Conservation (phyloP, 441 rosid species). For the Eutrema salsugineum region DNA sequence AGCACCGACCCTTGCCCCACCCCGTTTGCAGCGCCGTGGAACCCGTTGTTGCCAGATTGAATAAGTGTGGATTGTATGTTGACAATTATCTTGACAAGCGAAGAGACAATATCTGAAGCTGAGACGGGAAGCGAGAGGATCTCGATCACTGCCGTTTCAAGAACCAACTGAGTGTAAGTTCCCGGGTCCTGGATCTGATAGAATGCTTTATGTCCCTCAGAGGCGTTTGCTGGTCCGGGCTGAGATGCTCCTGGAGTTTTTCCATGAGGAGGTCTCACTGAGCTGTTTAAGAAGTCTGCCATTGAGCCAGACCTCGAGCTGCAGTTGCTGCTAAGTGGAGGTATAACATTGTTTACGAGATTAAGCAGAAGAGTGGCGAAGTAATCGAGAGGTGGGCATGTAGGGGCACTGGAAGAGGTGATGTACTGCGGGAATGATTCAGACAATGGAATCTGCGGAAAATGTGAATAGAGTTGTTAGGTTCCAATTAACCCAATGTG, state of each 20-base stretch:
- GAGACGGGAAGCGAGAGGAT: slow-evolving; percentile 90
- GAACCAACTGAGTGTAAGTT: slow-evolving; percentile 88
- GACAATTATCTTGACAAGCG: slow-evolving; percentile 85
- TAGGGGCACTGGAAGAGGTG: slow-evolving; percentile 54
- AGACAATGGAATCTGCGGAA: slow-evolving; percentile 80
- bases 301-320: slow-evolving; percentile 58
- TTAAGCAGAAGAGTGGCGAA: slow-evolving; percentile 83
- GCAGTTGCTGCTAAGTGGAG: slow-evolving; percentile 57
- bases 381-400: slow-evolving; percentile 93
- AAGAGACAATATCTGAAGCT: slow-evolving; percentile 79
- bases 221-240: slow-evolving; percentile 62
- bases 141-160: slow-evolving; percentile 95
- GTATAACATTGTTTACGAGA: slow-evolving; percentile 90
- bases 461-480: not conserved
- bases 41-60: slow-evolving; percentile 86
- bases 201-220: slow-evolving; percentile 88
- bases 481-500: not conserved
- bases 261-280: slow-evolving; percentile 59
- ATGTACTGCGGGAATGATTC: slow-evolving; percentile 92
- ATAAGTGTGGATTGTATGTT: slow-evolving; percentile 89
- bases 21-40: slow-evolving; percentile 69
- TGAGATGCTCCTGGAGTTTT: slow-evolving; percentile 72
- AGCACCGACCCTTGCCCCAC: slow-evolving; percentile 72
- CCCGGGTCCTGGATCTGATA: slow-evolving; percentile 99
- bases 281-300: slow-evolving; percentile 53